A percentile compares a stretch with the other conserved stretches of the same genome.
These are phyloP conservation scores for Sanghuangporus sanghuang DNA, from an alignment of 1,284 basidiomycete species.

Conservation along the genomic window DNA sequence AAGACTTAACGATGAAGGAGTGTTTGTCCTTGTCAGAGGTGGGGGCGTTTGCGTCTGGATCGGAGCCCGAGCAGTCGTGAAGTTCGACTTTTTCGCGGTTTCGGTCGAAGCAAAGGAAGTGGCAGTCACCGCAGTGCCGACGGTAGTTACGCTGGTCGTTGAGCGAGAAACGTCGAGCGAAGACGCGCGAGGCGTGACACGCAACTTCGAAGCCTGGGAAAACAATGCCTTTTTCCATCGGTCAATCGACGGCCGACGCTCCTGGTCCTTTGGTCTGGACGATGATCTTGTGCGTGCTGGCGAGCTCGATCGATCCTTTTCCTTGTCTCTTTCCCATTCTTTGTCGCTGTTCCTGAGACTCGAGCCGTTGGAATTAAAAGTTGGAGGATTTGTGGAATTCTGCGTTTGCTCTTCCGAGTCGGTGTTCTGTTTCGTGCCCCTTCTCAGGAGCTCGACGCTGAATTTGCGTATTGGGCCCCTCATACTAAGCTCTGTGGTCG, in stretches of 20 bases:
- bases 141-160: neutral
- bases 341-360: neutral
- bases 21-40: neutral
- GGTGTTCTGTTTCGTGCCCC: neutral
- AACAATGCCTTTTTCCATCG: neutral
- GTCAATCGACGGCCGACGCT: neutral
- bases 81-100: neutral
- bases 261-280: neutral
- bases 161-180: constrained; percentile 3
- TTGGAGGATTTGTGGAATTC: too few relatives aligned
- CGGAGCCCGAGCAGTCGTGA: neutral
- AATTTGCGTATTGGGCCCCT: constrained; percentile 1
- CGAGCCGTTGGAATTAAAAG: neutral
- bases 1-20: neutral
- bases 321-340: neutral
- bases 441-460: neutral
- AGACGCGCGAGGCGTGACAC: constrained; percentile 5
- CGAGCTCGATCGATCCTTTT: neutral
- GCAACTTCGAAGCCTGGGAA: neutral
- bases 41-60: neutral
- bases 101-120: neutral
- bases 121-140: neutral
- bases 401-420: neutral
- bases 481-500: neutral
- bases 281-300: neutral